A percentile compares a stretch with the other conserved stretches of the same genome.
Evolutionary conservation across 2,329 filamentous ascomycete genomes (phyloP).

Genomic region (Fusarium anthophilum): DNA sequence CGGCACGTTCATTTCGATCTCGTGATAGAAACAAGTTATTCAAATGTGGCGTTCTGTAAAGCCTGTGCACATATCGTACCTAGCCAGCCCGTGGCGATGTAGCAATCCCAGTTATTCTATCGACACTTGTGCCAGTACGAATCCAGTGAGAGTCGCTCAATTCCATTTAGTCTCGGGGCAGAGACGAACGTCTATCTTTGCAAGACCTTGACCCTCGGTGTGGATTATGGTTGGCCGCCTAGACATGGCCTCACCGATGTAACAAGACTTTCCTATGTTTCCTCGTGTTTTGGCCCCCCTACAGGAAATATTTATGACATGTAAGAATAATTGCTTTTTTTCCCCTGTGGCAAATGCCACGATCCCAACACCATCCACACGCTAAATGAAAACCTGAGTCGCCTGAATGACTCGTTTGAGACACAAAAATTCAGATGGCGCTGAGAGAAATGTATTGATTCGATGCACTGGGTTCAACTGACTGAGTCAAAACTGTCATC

Average conservation of each 20-base stretch:
- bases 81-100: not conserved
- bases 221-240: not conserved
- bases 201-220: not conserved
- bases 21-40: not conserved
- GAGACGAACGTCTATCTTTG: not conserved
- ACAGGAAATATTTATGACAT: conserved; percentile 3
- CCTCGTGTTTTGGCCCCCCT: conserved; percentile 19
- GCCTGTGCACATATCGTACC: not conserved
- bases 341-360: not conserved
- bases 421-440: not conserved
- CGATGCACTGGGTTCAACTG: not conserved
- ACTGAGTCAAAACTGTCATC: conserved; percentile 2
- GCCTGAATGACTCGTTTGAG: conserved; percentile 9
- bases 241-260: not conserved
- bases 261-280: not conserved
- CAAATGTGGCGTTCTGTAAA: not conserved
- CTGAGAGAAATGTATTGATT: not conserved
- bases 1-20: not conserved
- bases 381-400: not conserved
- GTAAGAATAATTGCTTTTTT: conserved; percentile 18
- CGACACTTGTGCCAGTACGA: not conserved
- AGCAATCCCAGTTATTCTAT: not conserved
- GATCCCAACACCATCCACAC: not conserved
- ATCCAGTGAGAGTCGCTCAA: not conserved
- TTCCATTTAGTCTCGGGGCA: not conserved